A percentile compares a stretch with the other conserved stretches of the same genome.
Conservation (phyloP, 2,329 filamentous ascomycete genomes). For the Phialocephala subalpina region DNA sequence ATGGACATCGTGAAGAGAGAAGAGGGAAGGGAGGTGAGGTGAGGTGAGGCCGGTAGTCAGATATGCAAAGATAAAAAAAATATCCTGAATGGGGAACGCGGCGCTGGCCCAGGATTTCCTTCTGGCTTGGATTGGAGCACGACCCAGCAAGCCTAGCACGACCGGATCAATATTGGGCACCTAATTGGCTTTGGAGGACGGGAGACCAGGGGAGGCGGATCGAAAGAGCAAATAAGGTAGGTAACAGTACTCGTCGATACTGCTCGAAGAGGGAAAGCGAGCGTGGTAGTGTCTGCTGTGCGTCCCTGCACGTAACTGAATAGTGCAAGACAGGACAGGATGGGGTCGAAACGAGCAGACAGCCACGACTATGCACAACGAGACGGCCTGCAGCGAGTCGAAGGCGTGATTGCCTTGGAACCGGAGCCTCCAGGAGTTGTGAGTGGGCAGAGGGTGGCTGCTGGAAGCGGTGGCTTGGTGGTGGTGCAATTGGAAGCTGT, state of each 20-base stretch:
- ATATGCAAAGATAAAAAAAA: constrained; percentile 36
- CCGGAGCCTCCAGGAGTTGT: not conserved
- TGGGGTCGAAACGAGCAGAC: not conserved
- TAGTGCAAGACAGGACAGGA: not conserved
- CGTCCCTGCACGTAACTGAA: not conserved
- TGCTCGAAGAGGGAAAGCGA: constrained; percentile 13
- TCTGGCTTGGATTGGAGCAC: constrained; percentile 9
- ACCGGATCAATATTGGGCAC: not conserved
- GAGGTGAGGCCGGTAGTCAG: constrained; percentile 34
- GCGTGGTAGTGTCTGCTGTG: not conserved
- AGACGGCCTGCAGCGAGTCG: constrained; percentile 8
- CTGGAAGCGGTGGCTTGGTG: not conserved
- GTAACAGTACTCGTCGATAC: not conserved
- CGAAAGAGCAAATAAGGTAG: constrained; percentile 22
- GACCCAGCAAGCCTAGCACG: not conserved
- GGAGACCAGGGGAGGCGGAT: constrained; percentile 12
- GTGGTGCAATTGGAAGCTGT: not conserved
- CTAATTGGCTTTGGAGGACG: constrained; percentile 15
- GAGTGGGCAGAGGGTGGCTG: not conserved
- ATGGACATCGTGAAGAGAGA: constrained; percentile 43
- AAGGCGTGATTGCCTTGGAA: constrained; percentile 11
- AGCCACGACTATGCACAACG: not conserved
- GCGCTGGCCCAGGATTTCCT: constrained; percentile 2
- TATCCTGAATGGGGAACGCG: constrained; percentile 20
- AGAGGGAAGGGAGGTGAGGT: constrained; percentile 32